Conservation (phyloP, 2,329 filamentous ascomycete species). For the Aspergillus sp. region DNA sequence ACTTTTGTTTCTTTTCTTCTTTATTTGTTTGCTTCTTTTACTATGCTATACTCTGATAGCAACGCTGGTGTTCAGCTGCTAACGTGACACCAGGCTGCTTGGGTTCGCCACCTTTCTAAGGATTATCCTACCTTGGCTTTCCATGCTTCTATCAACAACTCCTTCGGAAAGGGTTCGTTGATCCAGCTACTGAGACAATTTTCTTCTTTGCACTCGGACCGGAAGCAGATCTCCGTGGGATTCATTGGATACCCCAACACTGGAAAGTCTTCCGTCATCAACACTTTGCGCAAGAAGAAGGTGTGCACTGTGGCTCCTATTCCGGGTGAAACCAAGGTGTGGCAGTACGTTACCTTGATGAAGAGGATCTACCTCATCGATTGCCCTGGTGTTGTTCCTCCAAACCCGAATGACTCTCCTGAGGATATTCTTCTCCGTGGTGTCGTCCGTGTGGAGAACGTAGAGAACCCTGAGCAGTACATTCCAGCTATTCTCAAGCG, state of each 20-base stretch:
- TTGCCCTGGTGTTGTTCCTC: slow-evolving; percentile 93
- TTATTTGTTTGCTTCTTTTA: slow-evolving; percentile 19
- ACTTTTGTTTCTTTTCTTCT: slow-evolving; percentile 44
- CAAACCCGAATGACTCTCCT: slow-evolving; percentile 78
- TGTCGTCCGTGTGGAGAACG: slow-evolving; percentile 91
- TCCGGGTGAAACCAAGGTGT: slow-evolving; percentile 94
- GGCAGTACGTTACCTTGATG: slow-evolving; percentile 97
- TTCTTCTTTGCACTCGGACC: slow-evolving; percentile 80
- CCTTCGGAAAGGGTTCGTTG: slow-evolving; percentile 91
- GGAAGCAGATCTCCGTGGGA: slow-evolving; percentile 93
- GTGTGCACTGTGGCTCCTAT: slow-evolving; percentile 93
- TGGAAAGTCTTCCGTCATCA: slow-evolving; percentile 96
- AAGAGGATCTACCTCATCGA: slow-evolving; percentile 94
- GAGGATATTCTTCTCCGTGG: slow-evolving; percentile 87
- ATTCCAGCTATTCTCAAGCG: slow-evolving; percentile 77
- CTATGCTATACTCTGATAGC: slow-evolving; percentile 11
- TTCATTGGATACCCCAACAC: slow-evolving; percentile 90
- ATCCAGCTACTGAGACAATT: slow-evolving; percentile 94
- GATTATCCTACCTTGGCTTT: slow-evolving; percentile 94
- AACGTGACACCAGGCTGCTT: slow-evolving; percentile 69
- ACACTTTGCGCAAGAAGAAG: slow-evolving; percentile 90
- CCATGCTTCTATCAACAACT: slow-evolving; percentile 91
- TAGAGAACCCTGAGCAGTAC: slow-evolving; percentile 95
- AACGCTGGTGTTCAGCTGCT: slow-evolving; percentile 29
- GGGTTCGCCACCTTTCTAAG: slow-evolving; percentile 85